Base-by-base conservation (phyloP, 2,329 filamentous ascomycete species). In the Fusarium nygamai region DNA sequence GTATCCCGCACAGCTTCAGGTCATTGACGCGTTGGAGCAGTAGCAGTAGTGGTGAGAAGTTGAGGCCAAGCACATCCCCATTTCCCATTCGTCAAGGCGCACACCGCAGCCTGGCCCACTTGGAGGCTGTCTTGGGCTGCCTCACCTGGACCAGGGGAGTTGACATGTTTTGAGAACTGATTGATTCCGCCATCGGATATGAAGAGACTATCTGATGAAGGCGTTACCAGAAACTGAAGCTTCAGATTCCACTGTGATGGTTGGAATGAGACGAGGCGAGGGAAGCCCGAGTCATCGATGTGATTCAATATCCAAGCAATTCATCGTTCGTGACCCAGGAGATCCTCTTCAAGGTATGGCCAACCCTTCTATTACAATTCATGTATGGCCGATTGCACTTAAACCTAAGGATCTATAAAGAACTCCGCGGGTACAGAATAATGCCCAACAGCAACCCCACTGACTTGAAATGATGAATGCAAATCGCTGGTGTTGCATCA, bases 271-370 rank as follows among this genome's bases (percentile, higher is more conserved):
- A 31, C 9, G 20, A 17, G 1, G 3, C 7, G 20, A 12, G 14
- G 3, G 4, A 17, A 31, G 46, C 24, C 20, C 46, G 14, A n/a
- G 8, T n/a, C 20, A 31, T 20, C 5, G 12, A 48, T 8, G 14
- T n/a, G 20, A 31, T 31, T 8, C 14, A 8, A 4, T 17, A 12
- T 12, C 27, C 20, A 12, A 7, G 20, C 27, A 8, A 16, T 17
- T 12, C 14, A 22, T 47, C 27, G 8, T 29, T 4, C 13, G 5
- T 17, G 10, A 31, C 12, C 10, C 1, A 50, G 16, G 1, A 50
- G 5, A 7, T 19, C 0, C 22, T 33, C 16, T 33, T 19, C 8
- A 19, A 5, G 3, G 13, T 19, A 17, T 11, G 0, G 13, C 16
- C 8, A 19, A 24, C 4, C 16, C 29, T 51, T n/a, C 27, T 20